These are phyloP conservation scores for Fagus sylvatica DNA, from an alignment of 306 rosid genomes.

Conservation along the genomic window DNA sequence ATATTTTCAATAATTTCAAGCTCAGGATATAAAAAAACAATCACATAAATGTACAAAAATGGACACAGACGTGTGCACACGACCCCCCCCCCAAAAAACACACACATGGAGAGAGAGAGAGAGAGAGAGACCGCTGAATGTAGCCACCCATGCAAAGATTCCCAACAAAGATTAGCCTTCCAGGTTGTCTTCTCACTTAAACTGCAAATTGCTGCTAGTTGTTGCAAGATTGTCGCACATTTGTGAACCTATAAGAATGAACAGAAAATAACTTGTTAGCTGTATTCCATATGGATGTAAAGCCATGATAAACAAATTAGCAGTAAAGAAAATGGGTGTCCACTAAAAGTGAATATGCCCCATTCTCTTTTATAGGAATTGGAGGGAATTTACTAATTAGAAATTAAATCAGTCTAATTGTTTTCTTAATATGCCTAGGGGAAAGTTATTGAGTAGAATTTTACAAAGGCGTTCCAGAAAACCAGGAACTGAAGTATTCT, in stretches of 20 bases:
- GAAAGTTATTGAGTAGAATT: conserved; percentile 3
- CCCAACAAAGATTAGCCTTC: conserved; percentile 78
- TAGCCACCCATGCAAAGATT: conserved; percentile 87
- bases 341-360: neutral
- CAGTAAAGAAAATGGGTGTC: neutral
- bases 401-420: neutral
- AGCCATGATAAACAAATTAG: conserved; percentile 2
- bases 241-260: conserved; percentile 75
- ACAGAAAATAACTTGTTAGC: conserved; percentile 21
- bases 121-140: conserved; percentile 73
- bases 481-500: neutral
- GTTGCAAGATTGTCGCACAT: conserved; percentile 95
- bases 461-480: neutral
- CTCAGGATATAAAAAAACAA: neutral
- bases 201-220: conserved; percentile 84
- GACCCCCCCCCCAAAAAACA: no score
- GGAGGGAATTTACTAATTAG: neutral
- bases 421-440: conserved; percentile 4
- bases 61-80: neutral
- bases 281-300: conserved; percentile 19
- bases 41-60: neutral
- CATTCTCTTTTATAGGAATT: neutral
- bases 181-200: conserved; percentile 76
- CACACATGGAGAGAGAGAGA: conserved; percentile 29
- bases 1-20: neutral